These are phyloP conservation scores for Lactarius vividus DNA, from an alignment of 768 basidiomycete species.

Conservation along the genomic window DNA sequence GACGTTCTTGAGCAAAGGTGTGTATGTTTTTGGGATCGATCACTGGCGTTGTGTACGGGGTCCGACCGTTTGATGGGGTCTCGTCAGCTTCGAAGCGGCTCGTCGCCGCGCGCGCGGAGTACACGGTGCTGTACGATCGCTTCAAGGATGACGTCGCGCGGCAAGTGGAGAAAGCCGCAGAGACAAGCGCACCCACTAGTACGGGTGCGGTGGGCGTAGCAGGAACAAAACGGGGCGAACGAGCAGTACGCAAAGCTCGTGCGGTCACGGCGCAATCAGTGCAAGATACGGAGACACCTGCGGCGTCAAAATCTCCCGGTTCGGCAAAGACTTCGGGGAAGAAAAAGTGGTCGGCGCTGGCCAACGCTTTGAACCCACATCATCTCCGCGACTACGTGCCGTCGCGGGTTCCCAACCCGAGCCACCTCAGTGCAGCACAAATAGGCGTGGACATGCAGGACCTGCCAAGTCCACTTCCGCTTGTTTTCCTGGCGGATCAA, in stretches of 20 bases:
- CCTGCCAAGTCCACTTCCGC: slow-evolving; percentile 55
- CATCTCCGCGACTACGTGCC: slow-evolving; percentile 93
- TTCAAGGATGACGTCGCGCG: slow-evolving; percentile 74
- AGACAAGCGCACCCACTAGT: slow-evolving; percentile 45
- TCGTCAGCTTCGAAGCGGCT: slow-evolving; percentile 68
- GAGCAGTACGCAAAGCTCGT: slow-evolving; percentile 22
- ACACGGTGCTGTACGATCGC: slow-evolving; percentile 56
- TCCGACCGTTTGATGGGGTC: slow-evolving; percentile 29
- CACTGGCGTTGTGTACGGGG: slow-evolving; percentile 28
- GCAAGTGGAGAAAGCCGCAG: slow-evolving; percentile 57
- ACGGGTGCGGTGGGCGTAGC: slow-evolving; percentile 28
- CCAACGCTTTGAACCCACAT: slow-evolving; percentile 94
- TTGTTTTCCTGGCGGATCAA: slow-evolving; percentile 67
- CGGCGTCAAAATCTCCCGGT: slow-evolving; percentile 30
- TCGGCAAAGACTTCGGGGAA: slow-evolving; percentile 43
- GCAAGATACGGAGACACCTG: slow-evolving; percentile 38
- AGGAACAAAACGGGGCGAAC: slow-evolving; percentile 32
- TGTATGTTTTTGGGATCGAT: slow-evolving; percentile 44
- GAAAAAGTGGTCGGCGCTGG: slow-evolving; percentile 89
- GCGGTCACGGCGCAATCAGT: slow-evolving; percentile 28
- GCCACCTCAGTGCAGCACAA: slow-evolving; percentile 39
- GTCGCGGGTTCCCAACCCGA: slow-evolving; percentile 61
- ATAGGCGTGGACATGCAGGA: slow-evolving; percentile 44
- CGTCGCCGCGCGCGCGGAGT: slow-evolving; percentile 65
- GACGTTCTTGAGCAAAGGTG: slow-evolving; percentile 64